phyloP scores from a whole-genome alignment of 1,139 yeast genomes.

The Saccharomyces hybrid region DNA sequence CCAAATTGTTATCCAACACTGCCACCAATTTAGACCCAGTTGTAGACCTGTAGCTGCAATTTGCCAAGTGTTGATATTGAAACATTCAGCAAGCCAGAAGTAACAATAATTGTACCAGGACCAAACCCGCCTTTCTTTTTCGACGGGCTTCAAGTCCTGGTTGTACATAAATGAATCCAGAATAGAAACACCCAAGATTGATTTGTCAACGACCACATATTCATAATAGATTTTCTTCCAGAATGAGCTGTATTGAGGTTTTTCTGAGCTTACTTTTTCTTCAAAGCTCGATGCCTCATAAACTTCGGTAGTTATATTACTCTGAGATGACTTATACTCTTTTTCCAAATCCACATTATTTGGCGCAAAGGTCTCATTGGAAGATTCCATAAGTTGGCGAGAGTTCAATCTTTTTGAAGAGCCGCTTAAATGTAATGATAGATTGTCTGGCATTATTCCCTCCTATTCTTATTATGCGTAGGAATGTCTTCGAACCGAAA shows the following conservation, averaged over 20 bases:
- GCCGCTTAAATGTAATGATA: neutral
- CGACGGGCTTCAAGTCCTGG: constrained; percentile 69
- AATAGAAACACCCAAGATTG: constrained; percentile 19
- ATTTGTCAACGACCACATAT: constrained; percentile 23
- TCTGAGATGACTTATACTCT: neutral
- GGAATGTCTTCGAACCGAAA: neutral
- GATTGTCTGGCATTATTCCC: neutral
- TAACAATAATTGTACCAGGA: constrained; percentile 70
- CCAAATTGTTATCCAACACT: constrained; percentile 82
- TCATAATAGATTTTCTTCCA: constrained; percentile 23
- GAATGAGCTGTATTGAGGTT: constrained; percentile 12
- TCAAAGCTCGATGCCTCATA: neutral
- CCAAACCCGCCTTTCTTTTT: constrained; percentile 60
- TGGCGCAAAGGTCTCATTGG: neutral
- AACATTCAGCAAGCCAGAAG: constrained; percentile 83
- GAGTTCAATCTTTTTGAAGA: neutral
- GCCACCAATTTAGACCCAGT: constrained; percentile 81
- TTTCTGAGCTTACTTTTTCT: neutral
- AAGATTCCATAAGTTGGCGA: neutral
- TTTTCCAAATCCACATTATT: neutral
- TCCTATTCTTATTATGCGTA: neutral
- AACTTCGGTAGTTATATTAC: neutral
- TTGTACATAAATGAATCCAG: constrained; percentile 56
- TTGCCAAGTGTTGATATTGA: constrained; percentile 85
- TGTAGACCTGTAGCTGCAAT: constrained; percentile 78